Evolutionary conservation across 2,329 filamentous ascomycete species (phyloP), one percentile per base, ranked within the genome.

Genomic region (Penicillium nordicum): DNA sequence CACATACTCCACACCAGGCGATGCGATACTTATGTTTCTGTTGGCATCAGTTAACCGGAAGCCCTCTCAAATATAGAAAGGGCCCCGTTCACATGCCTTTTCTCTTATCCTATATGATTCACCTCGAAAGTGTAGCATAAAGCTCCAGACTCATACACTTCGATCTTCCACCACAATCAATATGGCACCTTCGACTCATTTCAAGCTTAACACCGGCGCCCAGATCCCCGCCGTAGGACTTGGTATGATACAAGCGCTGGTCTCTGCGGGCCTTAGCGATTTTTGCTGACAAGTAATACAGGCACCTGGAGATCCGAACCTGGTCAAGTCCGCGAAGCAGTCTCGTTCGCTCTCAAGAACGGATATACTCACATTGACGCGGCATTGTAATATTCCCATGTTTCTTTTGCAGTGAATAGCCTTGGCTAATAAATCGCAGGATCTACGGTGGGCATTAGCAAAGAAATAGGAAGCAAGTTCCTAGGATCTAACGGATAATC

Each of bases 301-400:
- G 73, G 73, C 7, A 72, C 73, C 41, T 76, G 71, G 72, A 69
- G 72, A 57, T 69, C 69, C 32, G 67, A 72, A 46, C 70, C 66
- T 32, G 60, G 69, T 47, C 63, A 73, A 58, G 72, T 73, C 10
- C 65, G 63, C 25, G 41, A 67, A 14, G 69, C 71, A 8, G 71
- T 73, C 7, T 59, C 62, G 5, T 63, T 61, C 36, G 74, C 73
- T 8, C 68, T 76, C 56, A 65, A 71, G 52, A 67, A 69, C 27
- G 73, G 74, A 38, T 76, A 76, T 62, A 62, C 57, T 34, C 74
- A 76, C 58, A 68, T 76, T 53, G 74, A 76, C 60, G 64, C 67
- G 10, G 72, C 73, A 74, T 61, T 62, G 70, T 66, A 59, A 52
- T 62, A 55, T 30, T 44, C 9, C 23, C 27, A 34, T 55, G 9